A percentile compares a stretch with the other conserved stretches of the same genome.
phyloP scores from a whole-genome alignment of 345 rosid genomes.

The Murraya paniculata region DNA sequence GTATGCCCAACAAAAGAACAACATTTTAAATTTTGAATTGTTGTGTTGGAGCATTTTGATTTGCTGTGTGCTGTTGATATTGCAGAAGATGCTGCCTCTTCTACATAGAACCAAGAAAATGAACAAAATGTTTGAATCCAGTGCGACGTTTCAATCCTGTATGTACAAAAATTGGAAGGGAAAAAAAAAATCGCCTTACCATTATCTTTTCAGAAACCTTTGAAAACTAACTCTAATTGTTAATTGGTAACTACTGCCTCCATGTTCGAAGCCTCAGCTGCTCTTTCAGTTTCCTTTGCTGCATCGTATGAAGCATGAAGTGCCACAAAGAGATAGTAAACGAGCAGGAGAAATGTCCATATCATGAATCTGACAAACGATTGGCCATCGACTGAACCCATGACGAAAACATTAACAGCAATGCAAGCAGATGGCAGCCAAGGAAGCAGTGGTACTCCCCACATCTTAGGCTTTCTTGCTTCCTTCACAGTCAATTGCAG shows the following conservation, averaged over 20 bases:
- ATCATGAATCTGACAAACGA: constrained; percentile 48
- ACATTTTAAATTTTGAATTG: background rate
- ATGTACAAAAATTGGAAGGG: too few species aligned
- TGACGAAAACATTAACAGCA: constrained; percentile 45
- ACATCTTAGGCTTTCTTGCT: constrained; percentile 51
- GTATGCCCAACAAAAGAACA: background rate
- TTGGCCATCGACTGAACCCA: constrained; percentile 49
- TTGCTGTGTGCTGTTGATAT: background rate
- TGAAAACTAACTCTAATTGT: background rate
- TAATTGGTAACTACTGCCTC: background rate
- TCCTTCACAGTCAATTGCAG: constrained; percentile 34
- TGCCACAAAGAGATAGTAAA: constrained; percentile 39
- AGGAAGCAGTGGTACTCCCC: constrained; percentile 72
- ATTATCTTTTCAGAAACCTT: background rate
- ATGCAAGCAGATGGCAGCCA: constrained; percentile 63
- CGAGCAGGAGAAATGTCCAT: constrained; percentile 37
- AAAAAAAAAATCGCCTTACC: background rate
- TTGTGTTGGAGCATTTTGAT: background rate
- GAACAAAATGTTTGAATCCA: background rate
- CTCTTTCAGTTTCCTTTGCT: constrained; percentile 26
- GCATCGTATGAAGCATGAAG: constrained; percentile 49
- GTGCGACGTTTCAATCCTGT: background rate
- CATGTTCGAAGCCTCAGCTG: constrained; percentile 5
- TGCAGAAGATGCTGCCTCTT: background rate
- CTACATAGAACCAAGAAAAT: background rate